Evolutionary conservation across 177 flowering plant genomes (phyloP).

Genomic region (Vitis hybrid): DNA sequence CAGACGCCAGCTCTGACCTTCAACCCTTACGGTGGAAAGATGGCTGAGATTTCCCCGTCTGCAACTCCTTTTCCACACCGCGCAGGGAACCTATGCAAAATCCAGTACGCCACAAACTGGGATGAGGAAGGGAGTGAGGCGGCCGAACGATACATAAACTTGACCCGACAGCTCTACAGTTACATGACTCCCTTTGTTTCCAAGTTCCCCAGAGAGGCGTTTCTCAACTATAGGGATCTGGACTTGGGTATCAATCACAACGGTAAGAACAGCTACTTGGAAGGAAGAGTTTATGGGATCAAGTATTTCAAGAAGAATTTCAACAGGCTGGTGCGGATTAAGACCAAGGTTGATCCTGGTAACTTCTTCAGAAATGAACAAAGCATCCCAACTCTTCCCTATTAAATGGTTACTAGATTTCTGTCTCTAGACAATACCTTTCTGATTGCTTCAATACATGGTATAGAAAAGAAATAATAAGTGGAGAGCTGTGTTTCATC

Average conservation of each 20-base stretch:
- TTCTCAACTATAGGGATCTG: conserved; percentile 41
- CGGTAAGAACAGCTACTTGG: conserved; percentile 13
- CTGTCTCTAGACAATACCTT: too few species aligned
- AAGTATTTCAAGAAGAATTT: conserved; percentile 40
- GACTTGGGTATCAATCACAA: conserved; percentile 33
- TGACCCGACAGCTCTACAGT: conserved; percentile 22
- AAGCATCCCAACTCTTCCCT: conserved; percentile 37
- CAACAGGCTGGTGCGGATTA: conserved; percentile 36
- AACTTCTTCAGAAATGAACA: conserved; percentile 52
- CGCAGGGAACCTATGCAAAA: conserved; percentile 34
- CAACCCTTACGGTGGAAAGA: conserved; percentile 49
- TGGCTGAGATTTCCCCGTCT: conserved; percentile 27
- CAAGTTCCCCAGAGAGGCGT: conserved; percentile 37
- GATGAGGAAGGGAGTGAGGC: conserved; percentile 18
- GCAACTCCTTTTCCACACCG: conserved; percentile 48
- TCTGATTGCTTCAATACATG: too few species aligned
- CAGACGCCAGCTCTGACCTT: conserved; percentile 14
- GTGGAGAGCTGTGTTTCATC: too few species aligned
- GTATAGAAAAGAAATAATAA: too few species aligned
- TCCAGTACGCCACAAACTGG: conserved; percentile 40
- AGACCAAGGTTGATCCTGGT: conserved; percentile 42
- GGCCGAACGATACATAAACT: conserved; percentile 12
- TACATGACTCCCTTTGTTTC: conserved; percentile 39
- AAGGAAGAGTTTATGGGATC: conserved; percentile 27
- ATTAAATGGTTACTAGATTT: not conserved